phyloP scores from a whole-genome alignment of 208 protist genomes.

The Balamuthia mandrillaris region DNA sequence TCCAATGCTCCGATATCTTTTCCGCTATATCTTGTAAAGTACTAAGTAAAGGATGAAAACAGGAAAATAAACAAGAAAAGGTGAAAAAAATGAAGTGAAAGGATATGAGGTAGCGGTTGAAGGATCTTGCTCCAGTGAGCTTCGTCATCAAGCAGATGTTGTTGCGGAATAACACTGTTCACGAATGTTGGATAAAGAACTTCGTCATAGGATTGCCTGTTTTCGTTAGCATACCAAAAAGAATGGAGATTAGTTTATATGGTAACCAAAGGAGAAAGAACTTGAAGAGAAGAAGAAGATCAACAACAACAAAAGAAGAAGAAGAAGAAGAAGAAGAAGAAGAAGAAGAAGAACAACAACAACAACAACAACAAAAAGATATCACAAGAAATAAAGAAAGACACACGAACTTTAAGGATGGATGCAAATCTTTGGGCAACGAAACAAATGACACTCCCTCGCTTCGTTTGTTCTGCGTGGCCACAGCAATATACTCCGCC shows the following conservation, averaged over 20 bases:
- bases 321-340: background rate
- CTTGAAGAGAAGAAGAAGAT: no score
- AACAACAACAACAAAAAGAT: background rate
- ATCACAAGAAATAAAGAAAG: background rate
- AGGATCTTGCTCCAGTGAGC: background rate
- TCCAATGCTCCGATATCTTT: background rate
- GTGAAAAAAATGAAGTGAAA: no score
- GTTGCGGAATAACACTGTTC: conserved; percentile 31
- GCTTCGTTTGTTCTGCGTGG: background rate
- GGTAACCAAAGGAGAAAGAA: no score
- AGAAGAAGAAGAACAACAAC: background rate
- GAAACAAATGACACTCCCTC: background rate
- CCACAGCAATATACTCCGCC: conserved; percentile 1
- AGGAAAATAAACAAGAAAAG: no score
- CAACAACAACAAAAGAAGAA: background rate
- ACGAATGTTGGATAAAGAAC: conserved; percentile 44
- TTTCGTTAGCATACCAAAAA: no score
- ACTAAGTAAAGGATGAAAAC: no score
- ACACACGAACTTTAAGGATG: background rate
- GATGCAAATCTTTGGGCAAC: background rate
- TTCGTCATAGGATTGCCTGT: conserved; percentile 2
- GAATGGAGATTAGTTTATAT: no score
- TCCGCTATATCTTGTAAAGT: no score
- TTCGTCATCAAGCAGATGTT: conserved; percentile 33
- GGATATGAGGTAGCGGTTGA: background rate